Conservation (phyloP, 306 rosid species). For the Mimosa pudica region DNA sequence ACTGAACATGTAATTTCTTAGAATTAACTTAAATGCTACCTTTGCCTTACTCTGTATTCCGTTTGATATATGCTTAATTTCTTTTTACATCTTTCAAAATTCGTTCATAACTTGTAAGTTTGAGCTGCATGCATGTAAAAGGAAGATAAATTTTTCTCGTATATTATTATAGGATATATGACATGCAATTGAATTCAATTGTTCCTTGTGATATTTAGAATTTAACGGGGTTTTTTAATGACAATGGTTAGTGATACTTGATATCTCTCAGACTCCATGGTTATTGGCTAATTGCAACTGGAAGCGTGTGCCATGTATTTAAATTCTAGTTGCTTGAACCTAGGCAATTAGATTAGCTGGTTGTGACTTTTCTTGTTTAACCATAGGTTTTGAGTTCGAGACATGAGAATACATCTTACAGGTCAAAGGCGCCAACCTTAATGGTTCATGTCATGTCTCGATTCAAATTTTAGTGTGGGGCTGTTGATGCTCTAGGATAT, state of each 20-base stretch:
- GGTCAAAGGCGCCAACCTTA: no score
- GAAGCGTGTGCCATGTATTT: neutral
- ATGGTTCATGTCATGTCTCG: no score
- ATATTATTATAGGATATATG: neutral
- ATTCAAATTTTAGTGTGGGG: no score
- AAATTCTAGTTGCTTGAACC: neutral
- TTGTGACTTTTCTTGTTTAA: no score
- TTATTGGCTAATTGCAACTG: neutral
- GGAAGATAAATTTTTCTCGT: neutral
- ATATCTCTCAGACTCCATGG: neutral
- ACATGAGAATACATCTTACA: no score
- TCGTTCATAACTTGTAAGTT: neutral
- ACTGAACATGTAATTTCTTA: conserved; percentile 23
- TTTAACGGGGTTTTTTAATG: neutral
- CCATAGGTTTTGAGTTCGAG: no score
- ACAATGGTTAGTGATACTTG: neutral
- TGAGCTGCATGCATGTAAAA: neutral
- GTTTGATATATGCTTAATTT: neutral
- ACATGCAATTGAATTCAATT: neutral
- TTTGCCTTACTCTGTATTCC: neutral
- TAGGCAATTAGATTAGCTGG: no score
- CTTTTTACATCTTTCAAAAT: neutral
- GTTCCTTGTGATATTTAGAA: neutral
- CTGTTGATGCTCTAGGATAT: no score
- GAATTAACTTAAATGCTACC: neutral